Evolutionary conservation across 169 alveolate genomes (phyloP).

Genomic region (Plasmodium vinckei): DNA sequence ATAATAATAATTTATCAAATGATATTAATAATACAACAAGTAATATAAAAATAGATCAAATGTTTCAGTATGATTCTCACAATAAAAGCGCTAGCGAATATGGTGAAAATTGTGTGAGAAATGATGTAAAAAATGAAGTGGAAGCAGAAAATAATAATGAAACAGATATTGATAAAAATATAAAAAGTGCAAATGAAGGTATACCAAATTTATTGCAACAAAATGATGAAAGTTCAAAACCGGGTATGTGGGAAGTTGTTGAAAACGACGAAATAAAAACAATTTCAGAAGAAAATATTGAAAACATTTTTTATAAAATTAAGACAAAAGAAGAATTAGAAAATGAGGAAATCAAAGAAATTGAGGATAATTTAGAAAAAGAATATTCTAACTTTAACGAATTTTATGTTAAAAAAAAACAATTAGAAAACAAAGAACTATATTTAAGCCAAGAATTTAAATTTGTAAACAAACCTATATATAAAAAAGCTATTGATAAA

Average conservation of each 20-base stretch:
- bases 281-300: constrained; percentile 53
- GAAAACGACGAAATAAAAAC: constrained; percentile 18
- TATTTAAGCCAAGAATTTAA: constrained; percentile 65
- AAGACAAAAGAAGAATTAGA: constrained; percentile 60
- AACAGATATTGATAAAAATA: constrained; percentile 3
- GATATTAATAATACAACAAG: neutral
- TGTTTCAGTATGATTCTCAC: neutral
- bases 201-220: neutral
- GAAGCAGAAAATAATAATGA: neutral
- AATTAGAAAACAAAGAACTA: constrained; percentile 62
- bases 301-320: constrained; percentile 55
- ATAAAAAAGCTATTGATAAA: constrained; percentile 56
- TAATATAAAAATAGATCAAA: neutral
- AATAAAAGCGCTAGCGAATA: neutral
- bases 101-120: neutral
- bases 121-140: neutral
- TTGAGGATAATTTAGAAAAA: constrained; percentile 39
- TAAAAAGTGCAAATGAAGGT: neutral
- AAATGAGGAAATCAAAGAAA: constrained; percentile 21
- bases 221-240: constrained; percentile 37
- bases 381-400: constrained; percentile 61
- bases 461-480: constrained; percentile 67
- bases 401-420: constrained; percentile 69
- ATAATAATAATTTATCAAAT: no score
- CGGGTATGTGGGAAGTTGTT: constrained; percentile 65